Percentiles rank a stretch among this genome's conserved stretches.
Conservation (phyloP, 176 grass and related monocot species). For the Juncus effusus region DNA sequence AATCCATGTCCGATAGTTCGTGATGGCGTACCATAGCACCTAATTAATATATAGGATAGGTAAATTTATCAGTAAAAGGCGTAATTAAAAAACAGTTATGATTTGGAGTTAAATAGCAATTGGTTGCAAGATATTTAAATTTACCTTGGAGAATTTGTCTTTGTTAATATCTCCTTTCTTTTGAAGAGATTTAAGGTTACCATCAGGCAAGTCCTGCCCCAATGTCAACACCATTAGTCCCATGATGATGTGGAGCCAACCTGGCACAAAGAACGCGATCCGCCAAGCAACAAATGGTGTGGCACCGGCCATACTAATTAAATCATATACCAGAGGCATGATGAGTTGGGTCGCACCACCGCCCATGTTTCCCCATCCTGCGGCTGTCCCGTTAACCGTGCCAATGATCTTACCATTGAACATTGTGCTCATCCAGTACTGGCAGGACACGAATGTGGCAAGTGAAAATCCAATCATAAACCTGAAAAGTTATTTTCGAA, state of each 20-base stretch:
- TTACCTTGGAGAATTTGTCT: slow-evolving; percentile 72
- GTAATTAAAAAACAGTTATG: background rate
- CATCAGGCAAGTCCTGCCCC: slow-evolving; percentile 81
- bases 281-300: slow-evolving; percentile 60
- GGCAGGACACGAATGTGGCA: slow-evolving; percentile 74
- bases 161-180: slow-evolving; percentile 52
- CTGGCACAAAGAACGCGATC: slow-evolving; percentile 71
- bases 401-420: slow-evolving; percentile 87
- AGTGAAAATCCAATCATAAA: slow-evolving; percentile 87
- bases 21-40: slow-evolving; percentile 51
- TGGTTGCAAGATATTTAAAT: background rate
- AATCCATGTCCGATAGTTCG: slow-evolving; percentile 86
- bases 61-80: background rate
- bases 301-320: slow-evolving; percentile 47
- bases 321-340: slow-evolving; percentile 83
- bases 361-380: slow-evolving; percentile 85
- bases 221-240: slow-evolving; percentile 60
- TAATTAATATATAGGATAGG: background rate
- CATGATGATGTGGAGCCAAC: slow-evolving; percentile 53
- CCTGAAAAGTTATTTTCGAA: background rate
- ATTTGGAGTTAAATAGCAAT: background rate
- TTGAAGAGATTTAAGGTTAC: slow-evolving; percentile 55
- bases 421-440: slow-evolving; percentile 98
- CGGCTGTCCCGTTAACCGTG: slow-evolving; percentile 47
- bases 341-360: slow-evolving; percentile 86